A percentile compares a stretch with the other conserved stretches of the same genome.
phyloP scores from a whole-genome alignment of 306 rosid species.

The Comarum palustre region DNA sequence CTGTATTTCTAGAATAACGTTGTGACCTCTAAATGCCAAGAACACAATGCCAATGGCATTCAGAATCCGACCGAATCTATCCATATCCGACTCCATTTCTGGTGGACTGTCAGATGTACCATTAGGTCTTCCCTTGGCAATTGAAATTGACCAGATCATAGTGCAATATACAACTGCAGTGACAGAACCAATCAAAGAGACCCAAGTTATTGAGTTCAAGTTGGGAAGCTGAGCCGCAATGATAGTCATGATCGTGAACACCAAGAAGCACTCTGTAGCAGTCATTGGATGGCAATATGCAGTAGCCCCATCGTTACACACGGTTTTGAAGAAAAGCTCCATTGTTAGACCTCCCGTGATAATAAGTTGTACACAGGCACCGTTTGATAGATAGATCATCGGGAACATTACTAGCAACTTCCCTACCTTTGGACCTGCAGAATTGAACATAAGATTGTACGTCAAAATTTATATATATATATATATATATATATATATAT shows the following conservation, averaged over 20 bases:
- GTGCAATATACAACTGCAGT: constrained; percentile 2
- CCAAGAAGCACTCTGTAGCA: constrained; percentile 15
- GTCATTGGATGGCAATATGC: neutral
- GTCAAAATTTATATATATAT: neutral
- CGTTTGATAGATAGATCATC: constrained; percentile 53
- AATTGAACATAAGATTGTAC: neutral
- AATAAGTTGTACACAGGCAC: constrained; percentile 50
- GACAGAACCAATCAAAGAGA: constrained; percentile 6
- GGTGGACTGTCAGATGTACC: neutral
- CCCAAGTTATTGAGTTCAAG: constrained; percentile 17
- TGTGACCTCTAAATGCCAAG: constrained; percentile 60
- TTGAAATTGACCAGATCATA: neutral
- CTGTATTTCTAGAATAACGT: constrained; percentile 74
- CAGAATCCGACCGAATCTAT: constrained; percentile 23
- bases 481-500: too few species aligned
- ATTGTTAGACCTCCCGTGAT: constrained; percentile 47
- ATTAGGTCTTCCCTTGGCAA: neutral
- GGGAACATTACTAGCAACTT: constrained; percentile 44
- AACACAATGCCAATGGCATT: constrained; percentile 53
- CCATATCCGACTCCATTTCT: neutral
- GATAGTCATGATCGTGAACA: constrained; percentile 12
- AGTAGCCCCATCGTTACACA: neutral
- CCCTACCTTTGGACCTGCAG: constrained; percentile 45
- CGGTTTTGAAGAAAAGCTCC: neutral
- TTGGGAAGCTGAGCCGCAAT: constrained; percentile 19